Evolutionary conservation across 176 grass and related monocot genomes (phyloP), one percentile per base, ranked within the genome.

Genomic region (Oryza officinalis): DNA sequence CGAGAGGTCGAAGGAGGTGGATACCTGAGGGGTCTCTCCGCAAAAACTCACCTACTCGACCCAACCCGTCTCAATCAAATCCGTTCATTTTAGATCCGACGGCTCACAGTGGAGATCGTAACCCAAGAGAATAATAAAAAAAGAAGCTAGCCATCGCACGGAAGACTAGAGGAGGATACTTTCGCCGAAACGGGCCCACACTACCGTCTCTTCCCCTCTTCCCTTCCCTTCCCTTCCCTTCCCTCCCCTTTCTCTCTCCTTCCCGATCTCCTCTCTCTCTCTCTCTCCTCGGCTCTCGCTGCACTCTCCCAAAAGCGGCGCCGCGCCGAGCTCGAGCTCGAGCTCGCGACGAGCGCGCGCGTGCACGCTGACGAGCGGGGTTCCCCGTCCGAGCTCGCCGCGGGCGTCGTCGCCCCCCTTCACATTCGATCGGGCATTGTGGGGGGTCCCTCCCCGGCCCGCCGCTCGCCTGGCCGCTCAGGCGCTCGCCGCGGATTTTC

Each of bases 381-480:
- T n/a, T 60, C 18, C 44, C 25, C 30, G 28, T 18, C 25, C 33
- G 44, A 74, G 70, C 64, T 31, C 71, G 28, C 40, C 67, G 44
- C 67, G 40, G 63, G 30, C 59, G 12, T 31, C 41, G 26, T 32
- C 86, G 12, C 13, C 44, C 44, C 50, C 38, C 27, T 2, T 20
- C 79, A 25, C 57, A 2, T 3, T 61, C 8, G 67, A 68, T 68
- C 74, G 63, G 80, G 60, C 88, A 90, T 86, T 90, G 81, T 0
- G 32, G 32, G 71, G 69, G 52, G 6, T 75, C 44, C 46, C 14
- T 75, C 44, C 20, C 78, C 72, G 77, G 59, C 7, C 78, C 72
- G 77, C 77, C 77, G 17, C 15, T 52, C 23, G 60, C 69, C 77
- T 71, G 83, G 82, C 82, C 7, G 47, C 4, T 26, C 57, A 6